A percentile compares a stretch with the other conserved stretches of the same genome.
These are phyloP conservation scores for Posidonia oceanica DNA, from an alignment of 116 monocot genomes.

Conservation along the genomic window DNA sequence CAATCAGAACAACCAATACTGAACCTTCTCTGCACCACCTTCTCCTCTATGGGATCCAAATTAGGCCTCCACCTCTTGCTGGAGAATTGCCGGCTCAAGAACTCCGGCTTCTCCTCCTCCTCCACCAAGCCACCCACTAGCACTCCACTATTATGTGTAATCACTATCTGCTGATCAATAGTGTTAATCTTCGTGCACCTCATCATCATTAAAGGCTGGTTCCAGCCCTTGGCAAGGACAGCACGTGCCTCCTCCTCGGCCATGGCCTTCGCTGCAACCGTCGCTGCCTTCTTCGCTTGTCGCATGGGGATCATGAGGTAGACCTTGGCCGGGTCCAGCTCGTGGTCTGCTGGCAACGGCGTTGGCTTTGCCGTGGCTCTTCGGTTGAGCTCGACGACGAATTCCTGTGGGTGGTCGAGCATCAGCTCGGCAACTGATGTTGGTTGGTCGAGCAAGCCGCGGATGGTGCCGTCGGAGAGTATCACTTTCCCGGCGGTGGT, in stretches of 20 bases:
- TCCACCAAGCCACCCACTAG: not conserved
- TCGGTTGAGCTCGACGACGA: constrained; percentile 11
- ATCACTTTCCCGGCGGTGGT: constrained; percentile 7
- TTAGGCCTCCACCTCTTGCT: constrained; percentile 12
- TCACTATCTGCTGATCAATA: too few species aligned
- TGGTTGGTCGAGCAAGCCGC: not conserved
- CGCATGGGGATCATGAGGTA: constrained; percentile 19
- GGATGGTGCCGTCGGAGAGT: constrained; percentile 3
- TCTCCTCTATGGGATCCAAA: constrained; percentile 16
- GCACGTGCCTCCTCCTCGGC: too few species aligned
- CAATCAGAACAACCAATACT: constrained; percentile 7
- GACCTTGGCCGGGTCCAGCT: constrained; percentile 2
- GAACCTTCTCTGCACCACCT: not conserved
- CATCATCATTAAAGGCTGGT: too few species aligned
- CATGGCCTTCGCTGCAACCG: too few species aligned
- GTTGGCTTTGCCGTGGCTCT: not conserved
- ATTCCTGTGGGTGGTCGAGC: constrained; percentile 20
- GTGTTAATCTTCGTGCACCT: too few species aligned
- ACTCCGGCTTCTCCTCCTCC: not conserved
- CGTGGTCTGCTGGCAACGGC: constrained; percentile 14
- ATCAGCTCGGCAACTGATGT: constrained; percentile 17
- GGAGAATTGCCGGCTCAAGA: constrained; percentile 11
- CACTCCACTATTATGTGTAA: too few species aligned
- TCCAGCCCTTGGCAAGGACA: too few species aligned
- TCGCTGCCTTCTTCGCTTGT: not conserved